phyloP scores from a whole-genome alignment of 225 moss, liverwort and hornwort genomes.

The Ulota crispa region DNA sequence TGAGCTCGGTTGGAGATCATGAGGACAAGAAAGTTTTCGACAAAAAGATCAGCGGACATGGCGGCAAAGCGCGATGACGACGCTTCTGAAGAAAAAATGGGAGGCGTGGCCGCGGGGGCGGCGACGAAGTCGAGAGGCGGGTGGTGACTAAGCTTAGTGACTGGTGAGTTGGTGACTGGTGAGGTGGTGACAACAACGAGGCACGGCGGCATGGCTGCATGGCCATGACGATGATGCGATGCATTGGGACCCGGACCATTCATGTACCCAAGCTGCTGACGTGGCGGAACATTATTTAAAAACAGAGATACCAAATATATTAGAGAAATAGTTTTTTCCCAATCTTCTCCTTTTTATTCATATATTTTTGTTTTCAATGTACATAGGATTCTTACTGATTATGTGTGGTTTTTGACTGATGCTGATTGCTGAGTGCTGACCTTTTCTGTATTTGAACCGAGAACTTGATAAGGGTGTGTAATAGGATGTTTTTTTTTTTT shows the following conservation, averaged over 20 bases:
- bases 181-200: conserved; percentile 5
- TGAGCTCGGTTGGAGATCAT: background rate
- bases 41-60: background rate
- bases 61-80: background rate
- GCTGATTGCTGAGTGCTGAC: too few species aligned
- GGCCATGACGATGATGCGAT: background rate
- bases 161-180: background rate
- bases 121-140: background rate
- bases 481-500: too few species aligned
- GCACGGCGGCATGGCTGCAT: background rate
- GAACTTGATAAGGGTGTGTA: too few species aligned
- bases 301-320: too few species aligned
- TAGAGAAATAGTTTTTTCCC: too few species aligned
- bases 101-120: too few species aligned
- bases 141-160: background rate
- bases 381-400: too few species aligned
- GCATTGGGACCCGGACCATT: background rate
- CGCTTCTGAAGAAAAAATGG: too few species aligned
- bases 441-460: too few species aligned
- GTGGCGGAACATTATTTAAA: too few species aligned
- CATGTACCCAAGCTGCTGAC: background rate
- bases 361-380: too few species aligned
- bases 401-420: too few species aligned
- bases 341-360: accelerated
- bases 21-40: background rate